Evolutionary conservation across 176 grass and related monocot species (phyloP), one percentile per base, ranked within the genome.

Genomic region (Raddia guianensis): DNA sequence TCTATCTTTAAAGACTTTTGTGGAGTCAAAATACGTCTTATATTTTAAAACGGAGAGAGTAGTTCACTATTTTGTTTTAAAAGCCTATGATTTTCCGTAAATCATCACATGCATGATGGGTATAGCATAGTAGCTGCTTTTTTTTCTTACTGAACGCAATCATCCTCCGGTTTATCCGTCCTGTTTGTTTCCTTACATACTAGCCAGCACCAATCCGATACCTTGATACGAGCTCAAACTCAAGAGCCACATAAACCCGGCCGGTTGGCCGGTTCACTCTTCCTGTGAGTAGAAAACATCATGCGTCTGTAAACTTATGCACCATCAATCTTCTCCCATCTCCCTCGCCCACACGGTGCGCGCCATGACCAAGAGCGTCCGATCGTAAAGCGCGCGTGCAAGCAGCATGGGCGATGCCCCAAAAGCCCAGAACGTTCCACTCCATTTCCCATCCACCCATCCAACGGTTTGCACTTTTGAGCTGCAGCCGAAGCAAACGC

Each of bases 401-500:
- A 27, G 27, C 27, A 47, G 66, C 67, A 70, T 49, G 66, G 78
- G 53, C 66, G 4, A 3, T 40, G 37, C 37, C 3, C 37, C 1
- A 40, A 40, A 47, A 58, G n/a, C 19, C 19, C 46, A 58, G 53
- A 70, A 46, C 52, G 66, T 37, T 61, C 79, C 79, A 27, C 27
- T 27, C 27, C 27, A 27, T 27, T 27, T 27, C 27, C 27, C 27
- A 27, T 27, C 27, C 27, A 27, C 27, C 27, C 27, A 40, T 19
- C 70, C 81, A 64, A 57, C 67, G 47, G 5, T 72, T 40, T 40
- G 3, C 67, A 37, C 19, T 72, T 65, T 79, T 27, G 6, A 15
- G 37, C 13, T 72, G 67, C 83, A 27, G 35, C 66, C 75, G 53
- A 48, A 64, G 67, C 66, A 40, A 40, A 40, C 37, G 4, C 37